These are phyloP conservation scores for Breviolum minutum DNA, from an alignment of 73 alveolate species.

Conservation along the genomic window DNA sequence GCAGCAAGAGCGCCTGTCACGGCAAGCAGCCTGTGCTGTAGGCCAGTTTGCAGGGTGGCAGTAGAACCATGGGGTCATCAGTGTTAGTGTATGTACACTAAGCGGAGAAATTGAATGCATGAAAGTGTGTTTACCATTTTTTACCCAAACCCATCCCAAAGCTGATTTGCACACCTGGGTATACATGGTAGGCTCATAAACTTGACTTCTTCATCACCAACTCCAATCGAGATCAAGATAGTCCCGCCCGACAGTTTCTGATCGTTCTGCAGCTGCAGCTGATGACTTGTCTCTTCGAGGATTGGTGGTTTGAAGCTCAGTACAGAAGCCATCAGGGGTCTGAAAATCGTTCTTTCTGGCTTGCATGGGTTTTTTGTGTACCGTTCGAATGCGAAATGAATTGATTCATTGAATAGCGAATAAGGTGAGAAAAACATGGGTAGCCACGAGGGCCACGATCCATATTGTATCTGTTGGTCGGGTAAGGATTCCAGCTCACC, in stretches of 20 bases:
- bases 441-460: not conserved
- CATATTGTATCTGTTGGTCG: not conserved
- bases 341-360: not conserved
- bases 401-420: not conserved
- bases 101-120: not conserved
- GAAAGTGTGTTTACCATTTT: not conserved
- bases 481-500: not conserved
- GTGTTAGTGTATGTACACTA: not conserved
- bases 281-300: constrained; percentile 1
- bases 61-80: not conserved
- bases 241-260: not conserved
- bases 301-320: not conserved
- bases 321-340: not conserved
- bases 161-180: not conserved
- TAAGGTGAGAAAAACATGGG: not conserved
- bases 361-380: not conserved
- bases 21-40: constrained; percentile 26
- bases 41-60: not conserved
- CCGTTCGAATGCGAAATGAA: not conserved
- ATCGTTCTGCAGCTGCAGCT: constrained; percentile 1
- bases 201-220: not conserved
- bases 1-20: not conserved
- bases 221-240: too few relatives aligned
- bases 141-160: not conserved
- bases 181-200: too few relatives aligned